Base-by-base conservation (phyloP, 2,329 filamentous ascomycete genomes). In the Blumeria graminis region DNA sequence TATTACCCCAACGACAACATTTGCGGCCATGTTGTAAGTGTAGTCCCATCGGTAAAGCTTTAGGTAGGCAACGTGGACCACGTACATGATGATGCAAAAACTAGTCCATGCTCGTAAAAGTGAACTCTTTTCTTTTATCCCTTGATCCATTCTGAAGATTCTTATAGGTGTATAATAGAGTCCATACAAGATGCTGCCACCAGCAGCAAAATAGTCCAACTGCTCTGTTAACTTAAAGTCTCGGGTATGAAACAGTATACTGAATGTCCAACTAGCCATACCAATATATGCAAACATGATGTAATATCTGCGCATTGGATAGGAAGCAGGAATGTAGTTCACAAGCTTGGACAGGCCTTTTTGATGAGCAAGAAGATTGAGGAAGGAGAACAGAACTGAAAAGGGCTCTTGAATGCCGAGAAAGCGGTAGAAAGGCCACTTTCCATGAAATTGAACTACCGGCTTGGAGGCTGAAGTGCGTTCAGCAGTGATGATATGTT, bases 1-100 rank as follows among this genome's bases (percentile, higher is more conserved):
- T 4, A 89, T 68, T 43, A 88, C 72, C 3, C 92, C 92, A 10
- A 84, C 78, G 3, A 76, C 79, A 18, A 98, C 85, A 65, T 96
- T 98, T 55, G 89, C 92, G 1, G 84, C 80, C 88, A 98, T 96
- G 68, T 98, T 98, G 71, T 98, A 98, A 5, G 83, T 84, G 68
- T 98, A 98, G 69, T 96, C 85, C 85, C 92, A 98, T 16, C 75
- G 73, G 73, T 89, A 86, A 62, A 87, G 78, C 65, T 83, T 86
- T 56, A 98, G 74, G 68, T 94, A 98, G 50, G 73, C 76, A 52
- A 95, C 80, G 67, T 98, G 92, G 56, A 76, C 71, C 32, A 74
- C 65, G 68, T 94, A 98, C 55, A 94, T 70, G 13, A 70, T 60
- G 32, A 78, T 67, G 67, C 92, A 98, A 7, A 86, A 61, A 11